Evolutionary conservation across 495 filamentous ascomycete species (phyloP), one percentile per base, ranked within the genome.

Genomic region (Aspergillus diversus): DNA sequence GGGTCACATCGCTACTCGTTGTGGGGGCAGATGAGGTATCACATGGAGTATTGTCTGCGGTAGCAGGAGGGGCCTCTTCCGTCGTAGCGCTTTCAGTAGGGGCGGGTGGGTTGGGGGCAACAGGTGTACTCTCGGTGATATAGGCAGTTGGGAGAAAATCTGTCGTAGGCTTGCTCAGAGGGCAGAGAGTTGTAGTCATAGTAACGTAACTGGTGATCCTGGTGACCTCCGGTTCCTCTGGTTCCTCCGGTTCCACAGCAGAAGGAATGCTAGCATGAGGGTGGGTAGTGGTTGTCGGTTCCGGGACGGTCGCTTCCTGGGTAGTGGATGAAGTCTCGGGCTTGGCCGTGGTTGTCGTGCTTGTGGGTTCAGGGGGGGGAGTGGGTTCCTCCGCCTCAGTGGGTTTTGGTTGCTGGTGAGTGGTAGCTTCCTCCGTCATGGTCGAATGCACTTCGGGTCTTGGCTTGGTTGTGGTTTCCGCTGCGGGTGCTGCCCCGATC

Each of bases 201-300:
- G 67, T 69, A 32, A 69, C 60, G 51, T 58, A 68, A 33, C 51
- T 59, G 27, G 64, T 66, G 33, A 49, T 57, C 55, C 57, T 51
- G 33, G 64, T 60, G 1, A 48, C 43, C 33, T 61, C 17, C 21
- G 21, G 21, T 27, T 27, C 21, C 33, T n/a, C 17, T 21, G 60
- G 48, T 35, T 32, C 42, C 31, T 60, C 49, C 16, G 48, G 39
- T 42, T 55, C 21, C 17, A 49, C 46, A 49, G 51, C n/a, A 15
- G 53, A 47, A 32, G 49, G 9, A 49, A 52, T 33, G 62, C 32
- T 55, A 5, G 35, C 6, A 11, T 39, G 33, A 15, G 47, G 7
- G 3, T 15, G 39, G 6, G 57, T 52, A 33, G 16, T 27, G 16
- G 16, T 21, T n/a, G 47, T 50, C 6, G 16, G 9, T 17, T 50